Percentiles rank a stretch among this genome's conserved stretches.
Conservation (phyloP, 257 asterid genomes). For the Striga asiatica region DNA sequence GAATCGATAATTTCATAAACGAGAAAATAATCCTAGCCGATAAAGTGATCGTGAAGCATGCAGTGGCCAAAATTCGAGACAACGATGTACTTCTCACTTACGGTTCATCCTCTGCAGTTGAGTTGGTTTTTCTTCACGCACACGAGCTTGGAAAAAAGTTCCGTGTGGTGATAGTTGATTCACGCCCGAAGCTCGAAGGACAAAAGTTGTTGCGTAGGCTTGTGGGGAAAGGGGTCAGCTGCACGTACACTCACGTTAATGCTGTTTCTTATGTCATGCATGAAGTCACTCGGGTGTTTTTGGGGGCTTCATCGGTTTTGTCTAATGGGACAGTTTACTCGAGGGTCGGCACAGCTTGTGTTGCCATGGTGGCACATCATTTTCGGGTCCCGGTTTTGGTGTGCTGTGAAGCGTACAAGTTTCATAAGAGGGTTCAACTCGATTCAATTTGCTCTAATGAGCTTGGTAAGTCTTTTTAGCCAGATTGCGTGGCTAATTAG, state of each 20-base stretch:
- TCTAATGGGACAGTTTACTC: constrained; percentile 90
- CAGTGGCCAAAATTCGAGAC: constrained; percentile 71
- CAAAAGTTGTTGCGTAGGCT: constrained; percentile 67
- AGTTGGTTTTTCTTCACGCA: constrained; percentile 65
- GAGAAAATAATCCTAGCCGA: constrained; percentile 77
- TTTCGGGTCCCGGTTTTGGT: constrained; percentile 66
- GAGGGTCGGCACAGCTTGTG: constrained; percentile 87
- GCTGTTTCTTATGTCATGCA: constrained; percentile 82
- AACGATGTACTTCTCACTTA: constrained; percentile 87
- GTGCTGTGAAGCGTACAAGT: constrained; percentile 90
- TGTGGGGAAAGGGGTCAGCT: constrained; percentile 63
- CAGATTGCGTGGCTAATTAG: background rate
- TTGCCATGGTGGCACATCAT: constrained; percentile 92
- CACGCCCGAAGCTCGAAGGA: constrained; percentile 91
- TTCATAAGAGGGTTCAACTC: constrained; percentile 89
- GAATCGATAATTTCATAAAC: constrained; percentile 48
- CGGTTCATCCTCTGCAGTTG: constrained; percentile 77
- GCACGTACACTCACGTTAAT: constrained; percentile 78
- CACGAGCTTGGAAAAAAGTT: constrained; percentile 77
- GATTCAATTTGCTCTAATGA: constrained; percentile 91
- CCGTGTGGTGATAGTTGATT: constrained; percentile 72
- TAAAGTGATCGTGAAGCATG: constrained; percentile 73
- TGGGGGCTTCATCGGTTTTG: constrained; percentile 80
- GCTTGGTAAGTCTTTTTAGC: constrained; percentile 44
- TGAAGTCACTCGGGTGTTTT: constrained; percentile 65